A percentile compares a stretch with the other conserved stretches of the same genome.
Conservation (phyloP, 768 basidiomycete species). For the Myochromella boudieri region DNA sequence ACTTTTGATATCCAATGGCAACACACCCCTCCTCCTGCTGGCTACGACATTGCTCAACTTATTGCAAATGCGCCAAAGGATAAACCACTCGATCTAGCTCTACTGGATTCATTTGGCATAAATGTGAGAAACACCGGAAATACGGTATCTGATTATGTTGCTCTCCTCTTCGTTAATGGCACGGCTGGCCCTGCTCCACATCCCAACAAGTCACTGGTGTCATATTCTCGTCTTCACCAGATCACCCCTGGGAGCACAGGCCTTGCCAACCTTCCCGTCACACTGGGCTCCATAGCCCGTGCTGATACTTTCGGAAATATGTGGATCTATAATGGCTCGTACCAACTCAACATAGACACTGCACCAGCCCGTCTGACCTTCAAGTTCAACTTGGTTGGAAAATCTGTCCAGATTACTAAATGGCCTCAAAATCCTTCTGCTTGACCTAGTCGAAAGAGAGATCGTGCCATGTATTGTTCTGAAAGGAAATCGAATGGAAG, state of each 20-base stretch:
- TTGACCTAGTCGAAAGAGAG: conserved; percentile 1
- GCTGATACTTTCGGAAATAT: conserved; percentile 45
- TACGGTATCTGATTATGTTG: conserved; percentile 52
- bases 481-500: too few relatives aligned
- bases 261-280: conserved; percentile 38
- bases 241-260: conserved; percentile 25
- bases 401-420: conserved; percentile 34
- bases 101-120: conserved; percentile 50
- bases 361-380: conserved; percentile 34
- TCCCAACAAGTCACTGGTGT: conserved; percentile 51
- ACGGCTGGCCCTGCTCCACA: conserved; percentile 48
- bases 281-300: conserved; percentile 48
- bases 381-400: conserved; percentile 43
- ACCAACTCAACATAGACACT: conserved; percentile 43
- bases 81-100: conserved; percentile 38
- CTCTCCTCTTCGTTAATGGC: conserved; percentile 50
- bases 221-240: conserved; percentile 41
- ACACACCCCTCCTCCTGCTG: conserved; percentile 26
- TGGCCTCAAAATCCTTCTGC: conserved; percentile 31
- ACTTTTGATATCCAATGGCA: conserved; percentile 44
- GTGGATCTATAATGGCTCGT: conserved; percentile 45
- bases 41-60: conserved; percentile 42
- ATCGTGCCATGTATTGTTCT: too few relatives aligned
- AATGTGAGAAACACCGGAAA: conserved; percentile 48
- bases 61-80: conserved; percentile 23